Evolutionary conservation across 2,329 filamentous ascomycete genomes (phyloP).

Genomic region (Scytalidium lignicola): DNA sequence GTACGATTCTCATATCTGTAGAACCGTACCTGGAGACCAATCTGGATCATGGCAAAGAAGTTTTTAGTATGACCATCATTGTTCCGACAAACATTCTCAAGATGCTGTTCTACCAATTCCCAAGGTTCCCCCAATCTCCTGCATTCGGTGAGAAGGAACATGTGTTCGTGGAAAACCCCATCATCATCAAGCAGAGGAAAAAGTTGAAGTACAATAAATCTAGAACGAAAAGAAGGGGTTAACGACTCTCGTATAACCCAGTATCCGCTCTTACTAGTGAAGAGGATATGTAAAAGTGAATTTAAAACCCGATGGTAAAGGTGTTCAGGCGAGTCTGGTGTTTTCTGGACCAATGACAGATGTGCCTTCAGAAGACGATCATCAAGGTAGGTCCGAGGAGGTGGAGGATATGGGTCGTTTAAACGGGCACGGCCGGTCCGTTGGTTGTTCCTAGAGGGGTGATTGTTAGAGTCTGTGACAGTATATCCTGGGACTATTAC

Average conservation of each 20-base stretch:
- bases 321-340: neutral
- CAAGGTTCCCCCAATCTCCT: neutral
- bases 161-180: slow-evolving; percentile 2
- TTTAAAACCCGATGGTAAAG: neutral
- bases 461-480: too few species aligned
- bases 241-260: too few species aligned
- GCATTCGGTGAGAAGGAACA: slow-evolving; percentile 1
- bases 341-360: neutral
- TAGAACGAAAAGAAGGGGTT: neutral
- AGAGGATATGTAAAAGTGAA: neutral
- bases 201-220: slow-evolving; percentile 1
- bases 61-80: slow-evolving; percentile 2
- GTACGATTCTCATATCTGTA: slow-evolving; percentile 3
- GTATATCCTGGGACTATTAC: too few species aligned
- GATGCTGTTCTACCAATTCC: neutral
- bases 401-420: neutral
- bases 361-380: neutral
- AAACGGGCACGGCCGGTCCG: neutral
- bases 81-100: neutral
- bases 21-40: slow-evolving; percentile 2
- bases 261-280: neutral
- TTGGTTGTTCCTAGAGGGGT: slow-evolving; percentile 2
- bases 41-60: slow-evolving; percentile 4
- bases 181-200: neutral
- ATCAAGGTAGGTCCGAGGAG: neutral